phyloP scores from a whole-genome alignment of 768 basidiomycete species.

The Holtermanniella nyarrowii region DNA sequence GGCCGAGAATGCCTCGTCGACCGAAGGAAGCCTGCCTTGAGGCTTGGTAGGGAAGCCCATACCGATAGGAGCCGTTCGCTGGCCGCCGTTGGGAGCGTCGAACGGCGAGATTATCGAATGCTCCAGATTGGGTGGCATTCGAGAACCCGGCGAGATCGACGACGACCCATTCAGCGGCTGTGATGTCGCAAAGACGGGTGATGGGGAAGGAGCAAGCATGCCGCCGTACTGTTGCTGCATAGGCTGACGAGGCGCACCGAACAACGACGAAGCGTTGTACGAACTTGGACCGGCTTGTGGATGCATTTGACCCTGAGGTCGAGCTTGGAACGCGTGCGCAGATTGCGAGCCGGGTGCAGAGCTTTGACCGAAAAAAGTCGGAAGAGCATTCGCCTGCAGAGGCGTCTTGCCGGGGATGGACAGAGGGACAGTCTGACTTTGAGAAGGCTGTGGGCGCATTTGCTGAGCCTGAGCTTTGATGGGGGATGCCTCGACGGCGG shows the following conservation, averaged over 20 bases:
- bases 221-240: not conserved
- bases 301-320: not conserved
- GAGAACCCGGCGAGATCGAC: not conserved
- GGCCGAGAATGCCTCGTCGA: constrained; percentile 33
- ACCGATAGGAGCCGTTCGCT: constrained; percentile 28
- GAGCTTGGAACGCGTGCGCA: not conserved
- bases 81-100: constrained; percentile 5
- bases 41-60: constrained; percentile 32
- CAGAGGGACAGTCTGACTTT: not conserved
- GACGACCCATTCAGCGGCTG: not conserved
- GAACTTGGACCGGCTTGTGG: not conserved
- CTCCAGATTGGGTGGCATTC: not conserved
- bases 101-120: not conserved
- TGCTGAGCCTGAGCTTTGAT: not conserved
- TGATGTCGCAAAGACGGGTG: not conserved
- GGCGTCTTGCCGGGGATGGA: not conserved
- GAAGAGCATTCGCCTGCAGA: not conserved
- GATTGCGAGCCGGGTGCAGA: not conserved
- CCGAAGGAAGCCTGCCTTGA: constrained; percentile 11
- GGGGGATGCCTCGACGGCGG: not conserved
- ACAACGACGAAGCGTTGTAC: not conserved
- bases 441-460: not conserved
- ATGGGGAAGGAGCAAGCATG: not conserved
- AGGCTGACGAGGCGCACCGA: not conserved
- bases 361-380: not conserved